Percentiles rank a stretch among this genome's conserved stretches.
phyloP scores from a whole-genome alignment of 2,329 filamentous ascomycete genomes.

The Beauveria australis region DNA sequence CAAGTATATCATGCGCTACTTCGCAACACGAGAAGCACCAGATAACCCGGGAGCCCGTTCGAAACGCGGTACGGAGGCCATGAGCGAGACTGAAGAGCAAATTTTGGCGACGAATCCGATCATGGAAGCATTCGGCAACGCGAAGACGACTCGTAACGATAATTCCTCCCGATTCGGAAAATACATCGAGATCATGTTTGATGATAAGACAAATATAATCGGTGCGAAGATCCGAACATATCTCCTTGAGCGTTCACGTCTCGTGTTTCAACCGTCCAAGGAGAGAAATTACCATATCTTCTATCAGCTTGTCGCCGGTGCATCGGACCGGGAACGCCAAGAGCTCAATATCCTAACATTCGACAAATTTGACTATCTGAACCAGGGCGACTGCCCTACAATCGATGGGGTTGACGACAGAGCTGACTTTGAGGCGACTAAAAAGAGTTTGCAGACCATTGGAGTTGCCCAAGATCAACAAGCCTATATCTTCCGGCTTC shows the following conservation, averaged over 20 bases:
- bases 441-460: conserved; percentile 78
- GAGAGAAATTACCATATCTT: conserved; percentile 99
- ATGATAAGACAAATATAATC: conserved; percentile 89
- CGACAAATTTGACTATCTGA: conserved; percentile 92
- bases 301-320: conserved; percentile 91
- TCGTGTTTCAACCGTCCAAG: conserved; percentile 95
- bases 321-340: conserved; percentile 73
- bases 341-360: conserved; percentile 71
- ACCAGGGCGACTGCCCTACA: conserved; percentile 82
- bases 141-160: conserved; percentile 98
- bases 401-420: conserved; percentile 96
- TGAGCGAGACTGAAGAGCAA: conserved; percentile 98
- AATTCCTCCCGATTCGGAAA: conserved; percentile 99
- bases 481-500: conserved; percentile 75
- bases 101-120: conserved; percentile 98
- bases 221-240: conserved; percentile 97
- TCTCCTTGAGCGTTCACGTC: conserved; percentile 83
- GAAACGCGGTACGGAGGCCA: conserved; percentile 67
- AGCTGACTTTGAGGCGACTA: conserved; percentile 84
- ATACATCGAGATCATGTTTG: conserved; percentile 99
- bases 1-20: conserved; percentile 99
- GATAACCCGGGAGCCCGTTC: conserved; percentile 72
- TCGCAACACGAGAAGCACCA: conserved; percentile 91
- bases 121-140: conserved; percentile 99
- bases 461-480: conserved; percentile 71